Conservation (phyloP, 208 protist species). For the Crithidia sp. region DNA sequence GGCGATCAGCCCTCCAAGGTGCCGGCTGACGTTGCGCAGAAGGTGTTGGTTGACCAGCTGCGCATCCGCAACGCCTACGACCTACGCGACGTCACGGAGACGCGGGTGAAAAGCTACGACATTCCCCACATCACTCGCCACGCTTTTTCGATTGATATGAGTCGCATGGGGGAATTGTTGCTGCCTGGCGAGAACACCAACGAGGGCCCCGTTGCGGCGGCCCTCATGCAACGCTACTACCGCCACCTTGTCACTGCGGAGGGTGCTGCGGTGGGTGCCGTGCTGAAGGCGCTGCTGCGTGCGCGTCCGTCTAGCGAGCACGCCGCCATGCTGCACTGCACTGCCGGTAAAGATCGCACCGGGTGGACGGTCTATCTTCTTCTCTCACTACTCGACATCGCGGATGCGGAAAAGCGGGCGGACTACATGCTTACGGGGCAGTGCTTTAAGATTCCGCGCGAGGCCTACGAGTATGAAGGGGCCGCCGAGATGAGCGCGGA, state of each 20-base stretch:
- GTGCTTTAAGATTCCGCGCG: conserved; percentile 19
- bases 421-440: conserved; percentile 41
- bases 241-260: conserved; percentile 8
- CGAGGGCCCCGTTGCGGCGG: conserved; percentile 3
- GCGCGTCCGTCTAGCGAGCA: conserved; percentile 13
- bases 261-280: conserved; percentile 12
- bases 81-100: conserved; percentile 28
- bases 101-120: conserved; percentile 20
- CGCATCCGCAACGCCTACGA: conserved; percentile 41
- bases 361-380: conserved; percentile 31
- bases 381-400: conserved; percentile 30
- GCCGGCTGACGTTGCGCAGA: conserved; percentile 18
- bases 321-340: conserved; percentile 45
- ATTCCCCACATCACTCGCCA: conserved; percentile 25
- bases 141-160: conserved; percentile 18
- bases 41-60: conserved; percentile 37
- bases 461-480: conserved; percentile 16
- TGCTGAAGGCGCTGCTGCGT: conserved; percentile 30
- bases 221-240: conserved; percentile 31
- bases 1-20: conserved; percentile 39
- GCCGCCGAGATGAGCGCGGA: neutral
- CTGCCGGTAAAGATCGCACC: conserved; percentile 49
- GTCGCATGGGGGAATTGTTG: conserved; percentile 16
- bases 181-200: conserved; percentile 25
- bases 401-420: conserved; percentile 18